Conservation (phyloP, 2,329 filamentous ascomycete species). For the Epichloe sylvatica region DNA sequence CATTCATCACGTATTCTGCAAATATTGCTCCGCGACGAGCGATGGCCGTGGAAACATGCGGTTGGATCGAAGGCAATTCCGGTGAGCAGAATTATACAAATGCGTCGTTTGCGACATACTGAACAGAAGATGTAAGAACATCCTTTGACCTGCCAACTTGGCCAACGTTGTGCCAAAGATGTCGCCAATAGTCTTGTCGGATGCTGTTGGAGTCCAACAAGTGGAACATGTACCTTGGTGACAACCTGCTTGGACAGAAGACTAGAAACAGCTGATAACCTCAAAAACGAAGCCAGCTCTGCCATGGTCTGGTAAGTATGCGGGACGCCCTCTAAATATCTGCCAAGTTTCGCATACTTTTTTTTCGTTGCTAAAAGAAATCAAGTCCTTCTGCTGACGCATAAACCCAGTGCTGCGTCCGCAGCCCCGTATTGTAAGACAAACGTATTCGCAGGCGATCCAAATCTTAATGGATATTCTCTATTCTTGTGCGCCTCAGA, state of each 20-base stretch:
- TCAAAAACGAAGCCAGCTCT: neutral
- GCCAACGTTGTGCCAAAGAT: constrained; percentile 11
- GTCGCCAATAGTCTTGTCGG: constrained; percentile 8
- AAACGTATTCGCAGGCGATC: constrained; percentile 8
- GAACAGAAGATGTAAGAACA: constrained; percentile 4
- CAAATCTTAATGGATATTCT: constrained; percentile 8
- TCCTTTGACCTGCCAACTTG: constrained; percentile 9
- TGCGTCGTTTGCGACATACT: neutral
- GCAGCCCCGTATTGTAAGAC: constrained; percentile 12
- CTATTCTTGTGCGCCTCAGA: constrained; percentile 11
- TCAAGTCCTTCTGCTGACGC: neutral
- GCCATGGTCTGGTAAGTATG: constrained; percentile 5
- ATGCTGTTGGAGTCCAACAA: constrained; percentile 9
- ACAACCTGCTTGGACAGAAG: constrained; percentile 9
- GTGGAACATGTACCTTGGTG: constrained; percentile 6
- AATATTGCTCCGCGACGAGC: neutral
- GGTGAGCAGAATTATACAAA: constrained; percentile 1
- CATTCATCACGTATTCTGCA: neutral
- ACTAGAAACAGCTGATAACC: neutral
- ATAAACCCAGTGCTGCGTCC: constrained; percentile 4
- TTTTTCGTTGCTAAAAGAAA: too few species aligned
- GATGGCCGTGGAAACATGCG: constrained; percentile 7
- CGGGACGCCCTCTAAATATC: neutral
- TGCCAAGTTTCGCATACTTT: neutral
- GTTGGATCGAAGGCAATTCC: constrained; percentile 11